These are phyloP conservation scores for Trametes coccinea DNA, from an alignment of 768 basidiomycete species.

Conservation along the genomic window DNA sequence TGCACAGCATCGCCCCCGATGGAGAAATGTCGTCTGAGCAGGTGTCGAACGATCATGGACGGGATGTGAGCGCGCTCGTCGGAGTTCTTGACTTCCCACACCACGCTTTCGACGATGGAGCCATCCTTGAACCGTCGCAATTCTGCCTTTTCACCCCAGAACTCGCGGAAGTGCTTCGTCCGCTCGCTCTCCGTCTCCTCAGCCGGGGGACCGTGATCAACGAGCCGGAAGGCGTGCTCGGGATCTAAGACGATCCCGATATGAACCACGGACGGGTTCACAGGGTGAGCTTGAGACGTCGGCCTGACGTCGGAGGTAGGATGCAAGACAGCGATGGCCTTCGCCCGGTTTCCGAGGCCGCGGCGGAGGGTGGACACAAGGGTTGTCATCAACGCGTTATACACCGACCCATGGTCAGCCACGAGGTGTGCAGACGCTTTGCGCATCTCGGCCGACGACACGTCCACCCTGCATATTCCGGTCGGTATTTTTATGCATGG, in stretches of 20 bases:
- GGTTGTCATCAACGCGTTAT: conserved; percentile 54
- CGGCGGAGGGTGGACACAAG: conserved; percentile 52
- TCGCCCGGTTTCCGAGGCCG: conserved; percentile 74
- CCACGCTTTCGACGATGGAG: conserved; percentile 88
- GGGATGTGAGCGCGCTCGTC: conserved; percentile 85
- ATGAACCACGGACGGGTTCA: conserved; percentile 50
- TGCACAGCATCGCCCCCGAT: conserved; percentile 52
- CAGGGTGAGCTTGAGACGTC: conserved; percentile 56
- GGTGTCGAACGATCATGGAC: conserved; percentile 66
- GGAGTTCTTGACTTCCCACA: conserved; percentile 84
- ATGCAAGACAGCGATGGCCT: conserved; percentile 62
- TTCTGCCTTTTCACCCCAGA: conserved; percentile 95
- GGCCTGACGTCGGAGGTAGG: conserved; percentile 46
- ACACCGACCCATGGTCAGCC: conserved; percentile 62
- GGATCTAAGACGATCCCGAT: conserved; percentile 79
- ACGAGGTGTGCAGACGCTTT: conserved; percentile 45
- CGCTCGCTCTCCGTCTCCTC: conserved; percentile 55
- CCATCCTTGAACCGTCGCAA: conserved; percentile 96
- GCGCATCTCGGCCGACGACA: conserved; percentile 49
- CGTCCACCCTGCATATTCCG: conserved; percentile 48
- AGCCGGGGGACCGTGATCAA: conserved; percentile 89
- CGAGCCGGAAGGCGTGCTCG: conserved; percentile 74
- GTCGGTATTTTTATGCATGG: not conserved
- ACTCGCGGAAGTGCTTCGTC: conserved; percentile 64
- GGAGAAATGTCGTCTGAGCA: conserved; percentile 78